A percentile compares a stretch with the other conserved stretches of the same genome.
Conservation (phyloP, 2,329 filamentous ascomycete genomes). For the Penicillium sp. region DNA sequence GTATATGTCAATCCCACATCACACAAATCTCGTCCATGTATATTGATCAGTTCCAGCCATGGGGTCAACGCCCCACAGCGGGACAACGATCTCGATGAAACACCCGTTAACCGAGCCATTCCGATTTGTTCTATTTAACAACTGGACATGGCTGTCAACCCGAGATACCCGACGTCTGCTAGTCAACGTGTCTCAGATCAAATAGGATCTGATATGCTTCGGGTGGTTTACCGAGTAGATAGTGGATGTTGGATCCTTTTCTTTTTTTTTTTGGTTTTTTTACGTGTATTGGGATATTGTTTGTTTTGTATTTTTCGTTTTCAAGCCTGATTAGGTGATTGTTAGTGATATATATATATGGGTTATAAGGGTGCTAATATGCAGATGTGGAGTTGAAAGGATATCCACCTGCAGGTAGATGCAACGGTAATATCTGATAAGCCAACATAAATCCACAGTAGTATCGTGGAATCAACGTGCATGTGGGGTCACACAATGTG, state of each 20-base stretch:
- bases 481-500: background rate
- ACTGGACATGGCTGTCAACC: slow-evolving; percentile 12
- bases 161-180: slow-evolving; percentile 18
- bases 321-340: too few relatives aligned
- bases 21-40: too few relatives aligned
- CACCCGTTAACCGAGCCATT: slow-evolving; percentile 23
- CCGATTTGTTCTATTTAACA: slow-evolving; percentile 22
- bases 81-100: slow-evolving; percentile 26
- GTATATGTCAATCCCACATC: too few relatives aligned
- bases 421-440: background rate
- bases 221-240: background rate
- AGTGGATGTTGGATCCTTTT: background rate
- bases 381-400: background rate
- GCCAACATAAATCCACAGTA: background rate
- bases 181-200: slow-evolving; percentile 13
- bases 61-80: slow-evolving; percentile 20
- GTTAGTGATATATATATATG: too few relatives aligned
- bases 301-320: background rate
- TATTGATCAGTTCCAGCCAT: background rate
- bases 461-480: background rate
- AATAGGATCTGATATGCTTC: background rate
- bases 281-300: background rate
- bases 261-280: too few relatives aligned
- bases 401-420: background rate
- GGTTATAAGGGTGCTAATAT: background rate